Evolutionary conservation across 495 filamentous ascomycete genomes (phyloP), one percentile per base, ranked within the genome.

Genomic region (Xylaria curta): DNA sequence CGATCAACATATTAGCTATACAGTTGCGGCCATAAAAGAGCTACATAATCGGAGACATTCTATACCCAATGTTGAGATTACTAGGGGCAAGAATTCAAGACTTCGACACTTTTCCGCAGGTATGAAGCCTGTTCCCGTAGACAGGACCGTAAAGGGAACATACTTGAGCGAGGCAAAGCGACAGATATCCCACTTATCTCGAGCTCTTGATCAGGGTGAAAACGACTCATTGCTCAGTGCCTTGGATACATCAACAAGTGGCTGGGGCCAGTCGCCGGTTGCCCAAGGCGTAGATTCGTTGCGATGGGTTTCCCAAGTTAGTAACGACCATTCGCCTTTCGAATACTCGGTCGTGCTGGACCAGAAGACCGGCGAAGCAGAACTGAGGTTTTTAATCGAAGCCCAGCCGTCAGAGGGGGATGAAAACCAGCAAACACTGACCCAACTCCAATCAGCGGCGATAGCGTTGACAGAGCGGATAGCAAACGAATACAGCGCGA

Each of bases 1-100:
- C 26, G 62, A 66, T 10, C 36, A 72, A 38, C 62, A 72, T 36
- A 72, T 72, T 4, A 66, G 44, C n/a, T 72, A 72, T 44, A 59
- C 62, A 4, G 62, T 72, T 26, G 69, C 69, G 9, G 51, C 62
- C 26, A 67, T 72, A 31, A 72, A 66, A 26, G 28, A 72, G 36
- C 28, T 72, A 17, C 40, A 72, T 17, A 59, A 72, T 21, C 62
- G 63, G 10, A 66, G 69, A 24, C 62, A 72, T 60, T 19, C 28
- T n/a, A 66, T 72, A 36, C 62, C 69, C 12, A 61, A 60, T 10
- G 69, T 66, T 4, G 53, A 60, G 51, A 72, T 72, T 21, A 72
- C 51, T 17, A 66, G 63, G 28, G 69, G 69, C 2, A 59, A 72
- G 24, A 42, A 72, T 44, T 59, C 65, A 38, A 61, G 36, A 12